Evolutionary conservation across 176 grass and related monocot genomes (phyloP), one percentile per base, ranked within the genome.

Genomic region (Ensete ventricosum): DNA sequence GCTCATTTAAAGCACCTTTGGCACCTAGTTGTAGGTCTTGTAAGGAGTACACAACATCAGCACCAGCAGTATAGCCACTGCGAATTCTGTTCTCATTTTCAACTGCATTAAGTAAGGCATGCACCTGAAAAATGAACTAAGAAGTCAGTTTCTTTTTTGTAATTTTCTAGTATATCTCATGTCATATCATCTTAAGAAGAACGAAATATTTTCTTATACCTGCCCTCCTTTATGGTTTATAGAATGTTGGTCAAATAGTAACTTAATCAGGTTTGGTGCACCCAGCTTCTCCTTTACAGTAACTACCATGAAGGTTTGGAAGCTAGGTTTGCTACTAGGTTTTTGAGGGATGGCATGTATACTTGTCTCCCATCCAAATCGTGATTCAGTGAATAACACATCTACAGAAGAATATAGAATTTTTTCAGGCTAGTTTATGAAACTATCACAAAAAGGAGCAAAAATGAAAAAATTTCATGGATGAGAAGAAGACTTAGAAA

Each of bases 231-330:
- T 98, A 86, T 65, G 80, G 73, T 82, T 87, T 82, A 83, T 64
- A 80, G 75, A 29, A 76, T 75, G 83, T 19, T 83, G 73, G 24
- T 85, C 84, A 67, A 90, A 79, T 62, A 64, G 72, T 73, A 82
- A 89, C 72, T 82, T 83, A 83, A 98, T 76, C 81, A 55, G 63
- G 53, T 90, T 69, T 50, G 75, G 66, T 60, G 60, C 72, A 78
- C 86, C 77, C 20, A 78, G 83, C 50, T 89, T 83, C 51, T 80
- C 85, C 80, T 98, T 98, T 78, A 91, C 82, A 72, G 87, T 77
- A 64, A 86, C 81, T 72, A 91, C 75, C 90, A 93, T 93, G 85
- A 93, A 98, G n/a, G 94, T 98, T 67, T 98, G 90, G 34, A 93
- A 98, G 76, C 80, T 65, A 80, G 88, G 87, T 62, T 84, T 88